Conservation (phyloP, 495 filamentous ascomycete species). For the Achaetomiella virescens region DNA sequence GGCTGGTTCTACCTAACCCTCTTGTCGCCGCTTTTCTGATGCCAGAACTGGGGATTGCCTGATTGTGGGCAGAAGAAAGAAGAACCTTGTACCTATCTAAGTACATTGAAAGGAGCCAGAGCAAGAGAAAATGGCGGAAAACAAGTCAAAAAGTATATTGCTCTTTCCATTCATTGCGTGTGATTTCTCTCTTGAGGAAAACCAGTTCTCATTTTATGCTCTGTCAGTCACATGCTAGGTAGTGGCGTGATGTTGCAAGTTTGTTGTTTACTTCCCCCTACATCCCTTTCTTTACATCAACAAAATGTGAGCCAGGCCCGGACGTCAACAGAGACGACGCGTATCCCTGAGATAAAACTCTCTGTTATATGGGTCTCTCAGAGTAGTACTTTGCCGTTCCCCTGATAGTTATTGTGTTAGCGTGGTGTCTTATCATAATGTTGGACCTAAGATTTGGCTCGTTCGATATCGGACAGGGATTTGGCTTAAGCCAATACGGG, state of each 20-base stretch:
- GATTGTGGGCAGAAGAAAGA: no score
- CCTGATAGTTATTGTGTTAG: not conserved
- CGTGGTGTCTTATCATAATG: not conserved
- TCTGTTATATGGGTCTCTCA: not conserved
- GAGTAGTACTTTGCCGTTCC: not conserved
- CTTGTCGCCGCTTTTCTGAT: no score
- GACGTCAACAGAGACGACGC: not conserved
- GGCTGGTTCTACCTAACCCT: not conserved
- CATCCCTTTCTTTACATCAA: not conserved
- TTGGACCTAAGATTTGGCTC: not conserved
- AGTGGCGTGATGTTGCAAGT: no score
- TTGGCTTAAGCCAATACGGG: not conserved
- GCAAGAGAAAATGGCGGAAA: not conserved
- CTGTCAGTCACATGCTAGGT: no score
- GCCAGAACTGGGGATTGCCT: no score
- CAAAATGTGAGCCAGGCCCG: constrained; percentile 4
- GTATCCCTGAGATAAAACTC: not conserved
- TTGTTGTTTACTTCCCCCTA: no score
- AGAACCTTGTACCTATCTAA: no score
- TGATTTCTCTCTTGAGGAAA: no score
- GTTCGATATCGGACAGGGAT: not conserved
- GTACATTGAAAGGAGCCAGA: constrained; percentile 1
- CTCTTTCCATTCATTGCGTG: not conserved
- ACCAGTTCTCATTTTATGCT: no score
- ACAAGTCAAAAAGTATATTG: not conserved